Conservation (phyloP, 2,329 filamentous ascomycete species). For the Neonectria hederae region DNA sequence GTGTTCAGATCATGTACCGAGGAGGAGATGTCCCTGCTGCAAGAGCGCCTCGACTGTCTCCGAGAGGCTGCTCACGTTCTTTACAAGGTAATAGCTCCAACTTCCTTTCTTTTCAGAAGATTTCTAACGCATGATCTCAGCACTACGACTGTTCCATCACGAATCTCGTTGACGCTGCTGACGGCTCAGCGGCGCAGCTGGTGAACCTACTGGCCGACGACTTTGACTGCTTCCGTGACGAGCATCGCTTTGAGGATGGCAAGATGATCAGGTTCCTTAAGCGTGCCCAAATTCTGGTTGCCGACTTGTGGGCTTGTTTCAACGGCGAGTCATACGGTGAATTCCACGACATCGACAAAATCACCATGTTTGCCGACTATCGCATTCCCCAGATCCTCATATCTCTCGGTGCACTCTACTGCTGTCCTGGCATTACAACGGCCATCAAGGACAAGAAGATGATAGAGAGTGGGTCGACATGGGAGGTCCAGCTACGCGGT, state of each 20-base stretch:
- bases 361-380: constrained; percentile 99
- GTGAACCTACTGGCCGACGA: constrained; percentile 86
- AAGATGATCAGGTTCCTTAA: constrained; percentile 85
- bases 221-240: constrained; percentile 88
- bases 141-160: constrained; percentile 79
- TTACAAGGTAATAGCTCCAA: constrained; percentile 68
- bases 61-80: constrained; percentile 85
- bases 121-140: constrained; percentile 51
- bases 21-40: constrained; percentile 86
- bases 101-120: too few species aligned
- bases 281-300: constrained; percentile 93
- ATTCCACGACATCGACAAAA: constrained; percentile 91
- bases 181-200: constrained; percentile 81
- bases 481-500: constrained; percentile 90
- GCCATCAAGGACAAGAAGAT: constrained; percentile 71
- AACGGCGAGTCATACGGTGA: constrained; percentile 80
- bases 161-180: constrained; percentile 77
- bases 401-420: constrained; percentile 81
- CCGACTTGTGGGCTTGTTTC: constrained; percentile 97
- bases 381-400: constrained; percentile 94
- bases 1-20: constrained; percentile 89
- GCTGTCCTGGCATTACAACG: constrained; percentile 80
- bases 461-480: constrained; percentile 76
- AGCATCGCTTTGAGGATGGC: constrained; percentile 77
- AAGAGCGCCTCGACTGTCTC: constrained; percentile 80